These are phyloP conservation scores for Aspergillus piperis DNA, from an alignment of 2,329 filamentous ascomycete species.

Conservation along the genomic window DNA sequence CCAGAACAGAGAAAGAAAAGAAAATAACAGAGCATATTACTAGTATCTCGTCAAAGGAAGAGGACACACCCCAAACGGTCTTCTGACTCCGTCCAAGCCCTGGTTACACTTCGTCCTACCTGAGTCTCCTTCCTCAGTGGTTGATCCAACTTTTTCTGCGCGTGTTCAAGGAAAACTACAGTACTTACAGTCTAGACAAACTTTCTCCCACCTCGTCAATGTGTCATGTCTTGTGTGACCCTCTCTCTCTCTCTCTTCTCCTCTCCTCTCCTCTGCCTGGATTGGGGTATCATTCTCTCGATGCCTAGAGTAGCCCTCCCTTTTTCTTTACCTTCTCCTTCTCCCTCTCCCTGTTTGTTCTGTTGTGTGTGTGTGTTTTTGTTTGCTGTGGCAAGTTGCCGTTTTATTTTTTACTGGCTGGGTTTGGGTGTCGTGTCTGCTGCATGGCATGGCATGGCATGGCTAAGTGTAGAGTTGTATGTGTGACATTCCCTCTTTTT, in stretches of 20 bases:
- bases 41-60: neutral
- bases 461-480: neutral
- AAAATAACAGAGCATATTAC: no score
- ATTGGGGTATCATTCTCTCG: neutral
- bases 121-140: neutral
- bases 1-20: neutral
- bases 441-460: no score
- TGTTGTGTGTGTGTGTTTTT: no score
- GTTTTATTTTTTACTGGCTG: no score
- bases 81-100: slow-evolving; percentile 6
- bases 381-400: no score
- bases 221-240: neutral
- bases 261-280: neutral
- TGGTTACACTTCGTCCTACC: slow-evolving; percentile 3
- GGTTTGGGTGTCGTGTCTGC: no score
- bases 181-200: neutral
- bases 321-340: no score
- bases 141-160: neutral
- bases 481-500: neutral
- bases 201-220: neutral
- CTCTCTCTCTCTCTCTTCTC: no score
- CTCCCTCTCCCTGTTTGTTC: no score
- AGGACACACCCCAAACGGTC: neutral
- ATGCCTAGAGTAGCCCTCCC: no score
- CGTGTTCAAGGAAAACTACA: neutral